Conservation (phyloP, 2,329 filamentous ascomycete species). For the Fusarium sulawesiense region DNA sequence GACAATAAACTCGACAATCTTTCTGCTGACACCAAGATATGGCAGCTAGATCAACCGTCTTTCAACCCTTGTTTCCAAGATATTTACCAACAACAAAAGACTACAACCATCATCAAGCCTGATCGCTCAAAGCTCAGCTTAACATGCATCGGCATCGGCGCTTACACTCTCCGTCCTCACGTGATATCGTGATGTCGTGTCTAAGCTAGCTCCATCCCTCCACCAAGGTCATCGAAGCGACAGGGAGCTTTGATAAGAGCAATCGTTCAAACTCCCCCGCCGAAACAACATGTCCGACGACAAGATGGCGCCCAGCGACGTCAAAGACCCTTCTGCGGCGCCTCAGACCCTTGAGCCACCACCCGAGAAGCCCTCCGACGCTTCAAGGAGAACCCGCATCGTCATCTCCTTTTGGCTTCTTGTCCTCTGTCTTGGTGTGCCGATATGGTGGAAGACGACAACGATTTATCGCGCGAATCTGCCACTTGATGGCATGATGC, state of each 20-base stretch:
- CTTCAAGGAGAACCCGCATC: conserved; percentile 77
- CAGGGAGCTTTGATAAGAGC: conserved; percentile 28
- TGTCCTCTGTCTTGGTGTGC: conserved; percentile 83
- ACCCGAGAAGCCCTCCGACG: conserved; percentile 77
- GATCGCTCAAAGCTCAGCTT: not conserved
- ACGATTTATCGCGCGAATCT: conserved; percentile 88
- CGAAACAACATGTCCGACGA: conserved; percentile 20
- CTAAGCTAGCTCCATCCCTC: conserved; percentile 33
- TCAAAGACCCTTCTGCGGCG: conserved; percentile 33
- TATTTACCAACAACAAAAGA: not conserved
- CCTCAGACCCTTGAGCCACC: conserved; percentile 63
- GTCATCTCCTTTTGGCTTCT: conserved; percentile 92
- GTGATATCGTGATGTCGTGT: conserved; percentile 47
- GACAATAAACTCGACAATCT: not conserved
- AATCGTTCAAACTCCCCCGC: conserved; percentile 19
- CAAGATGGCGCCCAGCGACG: conserved; percentile 43
- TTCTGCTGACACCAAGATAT: not conserved
- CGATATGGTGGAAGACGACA: conserved; percentile 96
- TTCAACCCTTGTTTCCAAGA: not conserved
- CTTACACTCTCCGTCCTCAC: conserved; percentile 35
- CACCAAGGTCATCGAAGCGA: conserved; percentile 9
- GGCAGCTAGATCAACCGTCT: rapidly evolving
- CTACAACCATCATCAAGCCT: not conserved
- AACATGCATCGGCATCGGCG: conserved; percentile 34
- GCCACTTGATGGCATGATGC: conserved; percentile 85